phyloP scores from a whole-genome alignment of 2,329 filamentous ascomycete genomes.

The Dothiorella sarmentorum region DNA sequence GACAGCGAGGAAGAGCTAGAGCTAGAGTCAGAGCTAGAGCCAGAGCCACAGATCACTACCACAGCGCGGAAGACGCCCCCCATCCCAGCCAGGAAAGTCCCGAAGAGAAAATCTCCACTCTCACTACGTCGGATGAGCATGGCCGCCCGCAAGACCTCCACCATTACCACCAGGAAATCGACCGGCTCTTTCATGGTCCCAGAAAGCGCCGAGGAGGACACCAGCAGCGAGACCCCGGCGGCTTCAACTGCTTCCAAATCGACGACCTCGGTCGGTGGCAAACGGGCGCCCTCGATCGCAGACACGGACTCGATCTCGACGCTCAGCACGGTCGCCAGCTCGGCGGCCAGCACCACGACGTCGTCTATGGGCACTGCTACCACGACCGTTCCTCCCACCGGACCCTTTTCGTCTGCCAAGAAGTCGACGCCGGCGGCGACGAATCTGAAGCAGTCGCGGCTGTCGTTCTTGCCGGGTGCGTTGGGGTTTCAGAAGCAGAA shows the following conservation, averaged over 20 bases:
- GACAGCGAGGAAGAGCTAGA: too few species aligned
- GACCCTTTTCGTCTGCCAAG: too few species aligned
- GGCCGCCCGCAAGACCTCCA: not conserved
- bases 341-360: not conserved
- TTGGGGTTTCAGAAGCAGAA: slow-evolving; percentile 2
- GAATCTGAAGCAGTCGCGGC: not conserved
- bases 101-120: not conserved
- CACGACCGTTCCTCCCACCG: not conserved
- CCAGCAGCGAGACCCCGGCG: not conserved
- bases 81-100: not conserved
- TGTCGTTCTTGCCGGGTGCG: slow-evolving; percentile 1
- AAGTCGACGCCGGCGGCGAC: not conserved
- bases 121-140: not conserved
- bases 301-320: not conserved
- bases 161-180: not conserved
- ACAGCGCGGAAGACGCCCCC: not conserved
- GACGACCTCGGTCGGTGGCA: too few species aligned
- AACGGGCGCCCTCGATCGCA: not conserved
- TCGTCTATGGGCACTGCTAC: not conserved
- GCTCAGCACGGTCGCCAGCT: not conserved
- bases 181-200: not conserved
- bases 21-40: too few species aligned
- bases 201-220: not conserved
- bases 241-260: not conserved
- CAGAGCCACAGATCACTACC: not conserved